Conservation (phyloP, 176 grass and related monocot species). For the Melocanna baccifera region DNA sequence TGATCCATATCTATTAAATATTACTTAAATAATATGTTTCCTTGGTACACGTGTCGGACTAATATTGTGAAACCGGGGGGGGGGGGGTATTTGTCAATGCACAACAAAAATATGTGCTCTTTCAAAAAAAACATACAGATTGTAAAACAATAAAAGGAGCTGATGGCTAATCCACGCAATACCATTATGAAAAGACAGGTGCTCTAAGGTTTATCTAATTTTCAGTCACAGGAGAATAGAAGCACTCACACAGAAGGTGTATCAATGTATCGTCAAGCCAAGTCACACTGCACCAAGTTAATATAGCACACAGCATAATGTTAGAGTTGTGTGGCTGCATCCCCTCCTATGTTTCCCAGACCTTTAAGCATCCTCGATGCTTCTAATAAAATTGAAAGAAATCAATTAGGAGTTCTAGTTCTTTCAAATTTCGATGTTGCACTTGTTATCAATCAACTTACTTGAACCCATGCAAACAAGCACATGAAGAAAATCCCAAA, state of each 20-base stretch:
- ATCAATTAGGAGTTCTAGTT: neutral
- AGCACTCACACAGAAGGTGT: neutral
- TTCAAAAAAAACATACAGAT: conserved; percentile 4
- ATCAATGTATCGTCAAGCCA: neutral
- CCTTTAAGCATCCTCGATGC: neutral
- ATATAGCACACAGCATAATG: neutral
- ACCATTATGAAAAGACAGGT: neutral
- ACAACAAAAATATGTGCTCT: neutral
- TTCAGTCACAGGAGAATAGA: neutral
- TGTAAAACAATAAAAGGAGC: neutral
- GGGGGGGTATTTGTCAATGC: neutral
- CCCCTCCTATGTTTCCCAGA: neutral
- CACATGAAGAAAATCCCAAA: neutral
- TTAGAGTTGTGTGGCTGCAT: neutral
- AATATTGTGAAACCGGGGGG: no score
- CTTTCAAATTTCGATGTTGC: neutral
- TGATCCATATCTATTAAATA: no score
- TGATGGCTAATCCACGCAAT: neutral
- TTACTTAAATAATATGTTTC: no score
- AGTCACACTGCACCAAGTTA: neutral
- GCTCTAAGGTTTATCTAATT: neutral
- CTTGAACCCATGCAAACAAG: conserved; percentile 3
- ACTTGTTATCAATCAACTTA: neutral
- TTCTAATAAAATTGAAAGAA: neutral
- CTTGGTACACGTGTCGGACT: no score